phyloP scores from a whole-genome alignment of 768 basidiomycete species.

The Leucosporidium scottii region DNA sequence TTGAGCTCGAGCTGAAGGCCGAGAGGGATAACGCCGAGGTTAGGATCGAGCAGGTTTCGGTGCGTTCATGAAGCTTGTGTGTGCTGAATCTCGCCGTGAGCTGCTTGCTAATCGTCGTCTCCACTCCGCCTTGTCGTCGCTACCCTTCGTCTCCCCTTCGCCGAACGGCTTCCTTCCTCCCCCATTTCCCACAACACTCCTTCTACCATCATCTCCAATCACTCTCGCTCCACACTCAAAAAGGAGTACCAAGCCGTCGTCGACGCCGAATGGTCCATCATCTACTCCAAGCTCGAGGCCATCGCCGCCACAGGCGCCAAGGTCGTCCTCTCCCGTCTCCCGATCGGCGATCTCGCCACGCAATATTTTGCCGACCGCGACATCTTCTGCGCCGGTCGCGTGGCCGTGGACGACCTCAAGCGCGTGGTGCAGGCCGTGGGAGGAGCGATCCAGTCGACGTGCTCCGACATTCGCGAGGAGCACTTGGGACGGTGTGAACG shows the following conservation, averaged over 20 bases:
- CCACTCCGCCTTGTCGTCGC: no score
- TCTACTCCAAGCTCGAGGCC: constrained; percentile 91
- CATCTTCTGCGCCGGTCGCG: constrained; percentile 98
- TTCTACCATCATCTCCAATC: background rate
- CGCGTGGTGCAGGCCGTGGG: constrained; percentile 94
- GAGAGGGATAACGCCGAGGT: constrained; percentile 99
- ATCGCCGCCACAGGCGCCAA: constrained; percentile 95
- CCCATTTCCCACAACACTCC: background rate
- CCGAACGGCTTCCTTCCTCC: background rate
- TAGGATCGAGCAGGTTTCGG: constrained; percentile 84
- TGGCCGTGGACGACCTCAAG: constrained; percentile 78
- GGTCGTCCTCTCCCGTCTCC: constrained; percentile 93
- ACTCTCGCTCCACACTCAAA: background rate
- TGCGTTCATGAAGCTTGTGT: constrained; percentile 16
- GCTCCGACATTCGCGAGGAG: constrained; percentile 76
- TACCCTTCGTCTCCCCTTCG: background rate
- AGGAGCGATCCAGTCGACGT: constrained; percentile 88
- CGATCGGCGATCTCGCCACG: constrained; percentile 95
- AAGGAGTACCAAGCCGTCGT: constrained; percentile 96
- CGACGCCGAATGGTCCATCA: constrained; percentile 99
- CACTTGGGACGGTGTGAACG: constrained; percentile 88
- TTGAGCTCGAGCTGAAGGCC: constrained; percentile 96
- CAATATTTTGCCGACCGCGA: constrained; percentile 99
- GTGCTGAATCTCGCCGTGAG: background rate
- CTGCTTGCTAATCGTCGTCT: background rate